Conservation (phyloP, 495 filamentous ascomycete species). For the Lindgomyces ingoldianus region DNA sequence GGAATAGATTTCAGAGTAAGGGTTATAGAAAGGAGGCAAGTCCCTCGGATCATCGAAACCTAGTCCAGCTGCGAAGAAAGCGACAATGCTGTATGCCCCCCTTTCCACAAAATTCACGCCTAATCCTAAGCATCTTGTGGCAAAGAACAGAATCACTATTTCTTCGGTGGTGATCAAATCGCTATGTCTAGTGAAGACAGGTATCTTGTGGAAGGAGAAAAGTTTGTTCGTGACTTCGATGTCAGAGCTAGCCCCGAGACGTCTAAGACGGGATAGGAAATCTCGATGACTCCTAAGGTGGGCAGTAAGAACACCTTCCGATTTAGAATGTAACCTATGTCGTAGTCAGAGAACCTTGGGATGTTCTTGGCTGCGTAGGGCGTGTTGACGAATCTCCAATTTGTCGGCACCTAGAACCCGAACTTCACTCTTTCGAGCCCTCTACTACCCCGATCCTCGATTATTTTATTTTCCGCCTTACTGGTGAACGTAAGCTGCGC, state of each 20-base stretch:
- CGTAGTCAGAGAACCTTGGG: not conserved
- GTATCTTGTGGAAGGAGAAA: not conserved
- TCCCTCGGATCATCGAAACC: not conserved
- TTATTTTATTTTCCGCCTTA: not conserved
- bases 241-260: not conserved
- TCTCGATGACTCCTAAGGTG: not conserved
- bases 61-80: not conserved
- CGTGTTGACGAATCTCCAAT: not conserved
- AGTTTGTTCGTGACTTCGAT: not conserved
- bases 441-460: not conserved
- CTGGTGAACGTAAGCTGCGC: not conserved
- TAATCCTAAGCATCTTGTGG: not conserved
- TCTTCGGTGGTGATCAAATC: not conserved
- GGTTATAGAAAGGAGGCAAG: not conserved
- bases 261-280: not conserved
- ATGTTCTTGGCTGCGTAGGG: not conserved
- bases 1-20: not conserved
- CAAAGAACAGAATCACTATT: not conserved
- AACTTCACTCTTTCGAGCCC: not conserved
- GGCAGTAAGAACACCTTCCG: not conserved
- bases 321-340: not conserved
- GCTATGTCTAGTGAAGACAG: not conserved
- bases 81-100: not conserved
- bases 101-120: not conserved
- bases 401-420: not conserved